These are phyloP conservation scores for Podaxis pistillaris DNA, from an alignment of 768 basidiomycete species.

Conservation along the genomic window DNA sequence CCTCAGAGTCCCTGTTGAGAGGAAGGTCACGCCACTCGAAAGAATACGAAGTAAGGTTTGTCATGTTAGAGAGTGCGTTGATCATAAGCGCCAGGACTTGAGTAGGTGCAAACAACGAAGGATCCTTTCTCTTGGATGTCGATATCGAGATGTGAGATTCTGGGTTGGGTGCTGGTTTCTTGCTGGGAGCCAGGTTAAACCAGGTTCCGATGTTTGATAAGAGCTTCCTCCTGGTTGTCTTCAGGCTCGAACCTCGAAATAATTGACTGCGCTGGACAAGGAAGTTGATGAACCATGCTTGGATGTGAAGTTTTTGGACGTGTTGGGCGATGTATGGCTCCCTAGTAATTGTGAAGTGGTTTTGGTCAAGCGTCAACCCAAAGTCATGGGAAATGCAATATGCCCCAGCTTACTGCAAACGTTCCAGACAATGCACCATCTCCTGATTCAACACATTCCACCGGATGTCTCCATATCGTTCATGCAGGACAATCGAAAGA, in stretches of 20 bases:
- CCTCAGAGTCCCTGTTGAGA: not conserved
- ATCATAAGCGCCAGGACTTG: conserved; percentile 1
- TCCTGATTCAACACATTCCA: not conserved
- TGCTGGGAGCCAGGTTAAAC: not conserved
- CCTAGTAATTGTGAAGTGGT: not conserved
- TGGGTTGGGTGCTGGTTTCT: not conserved
- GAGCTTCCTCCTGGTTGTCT: not conserved
- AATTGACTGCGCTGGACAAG: conserved; percentile 21
- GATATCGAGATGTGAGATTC: not conserved
- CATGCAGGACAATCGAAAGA: not conserved
- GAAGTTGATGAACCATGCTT: conserved; percentile 37
- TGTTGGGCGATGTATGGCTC: conserved; percentile 23
- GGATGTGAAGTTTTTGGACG: conserved; percentile 33
- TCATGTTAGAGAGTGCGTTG: not conserved
- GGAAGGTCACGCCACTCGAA: conserved; percentile 9
- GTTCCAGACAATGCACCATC: conserved; percentile 6
- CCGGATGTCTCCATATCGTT: not conserved
- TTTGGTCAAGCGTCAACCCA: not conserved
- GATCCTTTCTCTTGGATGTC: not conserved
- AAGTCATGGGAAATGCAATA: not conserved
- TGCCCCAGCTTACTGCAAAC: not conserved
- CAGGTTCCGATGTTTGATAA: not conserved
- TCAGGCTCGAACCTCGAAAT: not conserved
- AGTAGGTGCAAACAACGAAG: not conserved
- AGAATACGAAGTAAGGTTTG: conserved; percentile 1